phyloP scores from a whole-genome alignment of 768 basidiomycete genomes.

The Rhizopogon sp. region DNA sequence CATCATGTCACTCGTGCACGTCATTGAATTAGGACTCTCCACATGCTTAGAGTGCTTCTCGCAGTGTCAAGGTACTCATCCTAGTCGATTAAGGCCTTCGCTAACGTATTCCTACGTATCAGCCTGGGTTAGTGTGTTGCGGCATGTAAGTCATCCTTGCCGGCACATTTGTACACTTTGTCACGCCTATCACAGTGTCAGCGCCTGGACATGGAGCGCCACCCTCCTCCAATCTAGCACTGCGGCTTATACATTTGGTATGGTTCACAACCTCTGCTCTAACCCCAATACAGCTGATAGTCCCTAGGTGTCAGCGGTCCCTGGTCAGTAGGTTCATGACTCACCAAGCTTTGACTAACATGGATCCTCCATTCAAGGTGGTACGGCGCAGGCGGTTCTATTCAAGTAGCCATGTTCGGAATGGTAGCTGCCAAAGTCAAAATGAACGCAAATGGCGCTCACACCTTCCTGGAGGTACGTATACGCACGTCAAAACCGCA shows the following conservation, averaged over 20 bases:
- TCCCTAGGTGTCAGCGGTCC: constrained; percentile 28
- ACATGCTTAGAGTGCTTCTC: constrained; percentile 21
- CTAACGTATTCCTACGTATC: not conserved
- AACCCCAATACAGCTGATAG: not conserved
- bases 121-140: constrained; percentile 32
- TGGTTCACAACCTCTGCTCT: not conserved
- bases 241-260: constrained; percentile 30
- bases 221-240: constrained; percentile 33
- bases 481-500: not conserved
- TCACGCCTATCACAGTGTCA: constrained; percentile 13
- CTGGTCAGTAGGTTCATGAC: constrained; percentile 13
- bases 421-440: constrained; percentile 37
- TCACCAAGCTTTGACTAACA: constrained; percentile 1
- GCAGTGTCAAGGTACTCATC: constrained; percentile 24
- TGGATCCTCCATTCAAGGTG: constrained; percentile 15
- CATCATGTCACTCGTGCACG: not conserved
- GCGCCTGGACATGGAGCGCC: constrained; percentile 37
- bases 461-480: constrained; percentile 35
- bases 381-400: constrained; percentile 33
- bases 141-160: constrained; percentile 20
- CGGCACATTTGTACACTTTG: not conserved
- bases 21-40: not conserved
- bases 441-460: constrained; percentile 37
- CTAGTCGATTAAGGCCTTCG: not conserved
- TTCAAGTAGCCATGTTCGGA: constrained; percentile 35